Evolutionary conservation across 2,329 filamentous ascomycete species (phyloP).

Genomic region (Fusarium odoratissimum): DNA sequence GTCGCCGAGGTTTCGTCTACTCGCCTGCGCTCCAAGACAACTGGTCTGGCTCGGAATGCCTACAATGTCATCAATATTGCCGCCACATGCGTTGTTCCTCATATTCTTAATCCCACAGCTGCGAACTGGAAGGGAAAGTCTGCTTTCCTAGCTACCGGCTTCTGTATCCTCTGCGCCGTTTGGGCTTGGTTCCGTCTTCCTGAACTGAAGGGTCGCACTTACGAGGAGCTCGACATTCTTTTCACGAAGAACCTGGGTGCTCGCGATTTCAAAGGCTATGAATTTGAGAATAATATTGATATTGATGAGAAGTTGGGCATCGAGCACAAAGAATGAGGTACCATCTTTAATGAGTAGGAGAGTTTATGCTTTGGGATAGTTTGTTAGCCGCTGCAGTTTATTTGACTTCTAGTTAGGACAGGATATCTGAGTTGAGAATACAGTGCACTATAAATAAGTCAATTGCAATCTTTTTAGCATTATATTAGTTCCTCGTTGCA

Average conservation of each 20-base stretch:
- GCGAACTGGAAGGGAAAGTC: constrained; percentile 12
- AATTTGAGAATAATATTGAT: background rate
- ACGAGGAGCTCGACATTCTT: background rate
- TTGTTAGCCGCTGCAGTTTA: accelerated
- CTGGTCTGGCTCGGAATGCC: constrained; percentile 12
- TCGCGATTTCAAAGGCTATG: background rate
- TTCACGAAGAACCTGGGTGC: background rate
- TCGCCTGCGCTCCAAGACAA: constrained; percentile 10
- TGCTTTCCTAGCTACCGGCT: constrained; percentile 4
- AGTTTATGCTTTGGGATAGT: background rate
- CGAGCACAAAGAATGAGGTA: background rate
- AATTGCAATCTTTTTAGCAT: background rate
- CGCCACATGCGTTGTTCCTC: constrained; percentile 6
- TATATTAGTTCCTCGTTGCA: no score
- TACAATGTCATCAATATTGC: constrained; percentile 17
- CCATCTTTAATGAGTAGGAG: no score
- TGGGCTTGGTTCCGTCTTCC: constrained; percentile 21
- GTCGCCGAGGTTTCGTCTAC: constrained; percentile 6
- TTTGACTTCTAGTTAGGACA: no score
- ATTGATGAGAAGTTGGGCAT: background rate
- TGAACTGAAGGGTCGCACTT: constrained; percentile 6
- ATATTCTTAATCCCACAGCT: constrained; percentile 13
- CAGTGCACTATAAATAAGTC: no score
- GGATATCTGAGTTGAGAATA: no score
- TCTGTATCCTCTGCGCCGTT: background rate